A percentile compares a stretch with the other conserved stretches of the same genome.
phyloP scores from a whole-genome alignment of 1,284 basidiomycete genomes.

The Ganoderma multipileum region DNA sequence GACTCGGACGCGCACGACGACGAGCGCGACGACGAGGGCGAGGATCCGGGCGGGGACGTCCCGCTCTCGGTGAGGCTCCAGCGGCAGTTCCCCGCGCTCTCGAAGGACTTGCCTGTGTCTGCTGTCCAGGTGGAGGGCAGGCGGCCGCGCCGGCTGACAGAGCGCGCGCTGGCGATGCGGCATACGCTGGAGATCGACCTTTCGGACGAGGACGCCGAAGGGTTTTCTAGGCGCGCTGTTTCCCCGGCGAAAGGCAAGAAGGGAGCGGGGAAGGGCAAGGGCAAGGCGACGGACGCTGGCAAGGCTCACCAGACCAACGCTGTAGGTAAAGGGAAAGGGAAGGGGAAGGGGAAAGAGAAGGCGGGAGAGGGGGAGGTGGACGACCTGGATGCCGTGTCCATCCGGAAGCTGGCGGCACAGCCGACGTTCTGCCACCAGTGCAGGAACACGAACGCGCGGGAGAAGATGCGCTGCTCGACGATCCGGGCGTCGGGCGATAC shows the following conservation, averaged over 20 bases:
- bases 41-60: slow-evolving; percentile 1
- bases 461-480: slow-evolving; percentile 39
- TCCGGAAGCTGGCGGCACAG: slow-evolving; percentile 14
- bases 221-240: neutral
- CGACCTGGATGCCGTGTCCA: neutral
- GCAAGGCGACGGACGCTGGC: slow-evolving; percentile 5
- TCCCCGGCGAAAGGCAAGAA: neutral
- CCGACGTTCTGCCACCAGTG: slow-evolving; percentile 40
- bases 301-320: slow-evolving; percentile 11
- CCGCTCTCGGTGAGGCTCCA: slow-evolving; percentile 11
- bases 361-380: neutral
- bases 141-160: slow-evolving; percentile 10
- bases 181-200: neutral
- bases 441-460: slow-evolving; percentile 24
- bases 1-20: neutral
- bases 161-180: slow-evolving; percentile 10
- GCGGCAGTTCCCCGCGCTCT: slow-evolving; percentile 9
- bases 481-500: slow-evolving; percentile 25
- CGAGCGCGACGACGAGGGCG: slow-evolving; percentile 1
- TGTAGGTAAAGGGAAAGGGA: slow-evolving; percentile 11
- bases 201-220: neutral
- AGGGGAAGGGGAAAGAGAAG: slow-evolving; percentile 20
- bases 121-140: slow-evolving; percentile 5
- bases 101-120: neutral
- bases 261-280: slow-evolving; percentile 14